These are phyloP conservation scores for Batkoa obscura DNA, from an alignment of 371 early-diverging fungal species.

Conservation along the genomic window DNA sequence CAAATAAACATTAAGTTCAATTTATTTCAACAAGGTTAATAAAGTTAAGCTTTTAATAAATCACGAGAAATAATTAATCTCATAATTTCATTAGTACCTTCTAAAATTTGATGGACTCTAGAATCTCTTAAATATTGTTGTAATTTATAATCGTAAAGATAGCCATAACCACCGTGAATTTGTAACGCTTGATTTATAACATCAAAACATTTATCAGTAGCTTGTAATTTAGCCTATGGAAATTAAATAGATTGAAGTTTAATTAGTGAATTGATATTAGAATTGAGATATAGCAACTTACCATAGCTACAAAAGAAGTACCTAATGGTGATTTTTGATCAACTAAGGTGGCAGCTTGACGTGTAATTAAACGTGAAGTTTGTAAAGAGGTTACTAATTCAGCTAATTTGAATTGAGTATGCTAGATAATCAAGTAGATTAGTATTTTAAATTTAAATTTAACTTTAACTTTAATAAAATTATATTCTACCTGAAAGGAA, in stretches of 20 bases:
- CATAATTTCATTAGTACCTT: constrained; percentile 42
- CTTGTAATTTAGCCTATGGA: constrained; percentile 30
- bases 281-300: too few relatives aligned
- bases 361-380: constrained; percentile 28
- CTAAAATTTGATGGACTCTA: constrained; percentile 36
- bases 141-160: constrained; percentile 36
- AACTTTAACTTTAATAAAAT: too few relatives aligned
- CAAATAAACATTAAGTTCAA: background rate
- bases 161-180: constrained; percentile 38
- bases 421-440: too few relatives aligned
- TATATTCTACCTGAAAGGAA: too few relatives aligned
- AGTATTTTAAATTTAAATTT: too few relatives aligned
- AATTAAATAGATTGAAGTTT: too few relatives aligned
- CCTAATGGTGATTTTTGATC: constrained; percentile 18
- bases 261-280: too few relatives aligned
- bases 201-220: constrained; percentile 33
- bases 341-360: constrained; percentile 30
- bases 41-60: constrained; percentile 13
- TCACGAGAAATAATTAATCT: constrained; percentile 23
- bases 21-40: background rate
- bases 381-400: constrained; percentile 32
- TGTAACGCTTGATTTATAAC: constrained; percentile 22
- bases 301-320: constrained; percentile 19
- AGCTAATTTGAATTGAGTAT: constrained; percentile 35
- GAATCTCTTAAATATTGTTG: constrained; percentile 34